Evolutionary conservation across 2,329 filamentous ascomycete species (phyloP).

Genomic region (Penicillium italicum): DNA sequence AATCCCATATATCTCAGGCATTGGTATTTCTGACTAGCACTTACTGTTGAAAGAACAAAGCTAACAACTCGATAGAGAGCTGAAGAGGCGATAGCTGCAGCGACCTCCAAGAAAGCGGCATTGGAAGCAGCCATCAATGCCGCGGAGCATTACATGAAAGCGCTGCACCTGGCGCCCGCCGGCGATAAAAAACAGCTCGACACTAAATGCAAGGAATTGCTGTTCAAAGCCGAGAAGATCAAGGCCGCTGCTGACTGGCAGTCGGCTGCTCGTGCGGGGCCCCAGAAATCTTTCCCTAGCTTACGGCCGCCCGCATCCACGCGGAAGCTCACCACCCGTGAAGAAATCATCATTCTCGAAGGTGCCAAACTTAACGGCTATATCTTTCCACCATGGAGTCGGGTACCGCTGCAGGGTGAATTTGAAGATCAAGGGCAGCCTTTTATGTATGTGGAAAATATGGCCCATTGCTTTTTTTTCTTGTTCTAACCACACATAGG

Average conservation of each 20-base stretch:
- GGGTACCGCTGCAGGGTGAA: slow-evolving; percentile 55
- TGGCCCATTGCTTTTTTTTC: slow-evolving; percentile 10
- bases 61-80: slow-evolving; percentile 47
- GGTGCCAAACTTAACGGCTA: slow-evolving; percentile 78
- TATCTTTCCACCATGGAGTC: slow-evolving; percentile 81
- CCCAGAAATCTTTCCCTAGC: slow-evolving; percentile 27
- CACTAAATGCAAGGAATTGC: slow-evolving; percentile 64
- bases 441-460: slow-evolving; percentile 58
- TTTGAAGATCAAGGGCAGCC: slow-evolving; percentile 56
- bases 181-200: slow-evolving; percentile 65
- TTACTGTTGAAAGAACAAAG: not conserved
- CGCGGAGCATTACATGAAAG: slow-evolving; percentile 77
- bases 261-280: slow-evolving; percentile 17
- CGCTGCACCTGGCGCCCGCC: slow-evolving; percentile 59
- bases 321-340: slow-evolving; percentile 62
- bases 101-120: slow-evolving; percentile 59
- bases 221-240: slow-evolving; percentile 70
- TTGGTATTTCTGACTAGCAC: slow-evolving; percentile 24
- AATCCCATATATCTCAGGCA: slow-evolving; percentile 30
- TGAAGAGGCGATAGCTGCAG: slow-evolving; percentile 51
- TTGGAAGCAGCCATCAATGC: slow-evolving; percentile 72
- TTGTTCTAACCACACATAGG: slow-evolving; percentile 43
- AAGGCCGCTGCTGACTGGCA: slow-evolving; percentile 51
- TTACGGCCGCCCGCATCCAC: slow-evolving; percentile 51
- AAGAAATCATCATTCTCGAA: slow-evolving; percentile 72